Conservation (phyloP, 2,329 filamentous ascomycete genomes). For the Elsinoe arachidis region DNA sequence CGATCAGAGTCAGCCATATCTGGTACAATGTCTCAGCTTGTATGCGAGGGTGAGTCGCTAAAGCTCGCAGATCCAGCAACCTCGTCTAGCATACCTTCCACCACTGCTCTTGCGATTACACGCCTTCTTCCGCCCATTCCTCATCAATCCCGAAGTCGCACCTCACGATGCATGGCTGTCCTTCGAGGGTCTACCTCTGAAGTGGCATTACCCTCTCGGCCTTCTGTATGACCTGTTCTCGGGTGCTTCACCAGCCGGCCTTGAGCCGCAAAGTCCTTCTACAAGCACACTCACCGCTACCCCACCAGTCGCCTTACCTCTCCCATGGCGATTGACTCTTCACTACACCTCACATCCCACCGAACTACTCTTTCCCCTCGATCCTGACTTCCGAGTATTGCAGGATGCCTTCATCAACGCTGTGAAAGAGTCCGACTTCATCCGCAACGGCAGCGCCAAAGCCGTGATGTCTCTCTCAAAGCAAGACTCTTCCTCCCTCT, state of each 20-base stretch:
- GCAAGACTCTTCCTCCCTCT: slow-evolving; percentile 72
- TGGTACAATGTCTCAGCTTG: slow-evolving; percentile 35
- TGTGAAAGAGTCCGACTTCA: slow-evolving; percentile 74
- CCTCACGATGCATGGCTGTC: slow-evolving; percentile 54
- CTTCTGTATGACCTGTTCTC: slow-evolving; percentile 62
- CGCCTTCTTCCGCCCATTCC: slow-evolving; percentile 49
- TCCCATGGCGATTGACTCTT: slow-evolving; percentile 57
- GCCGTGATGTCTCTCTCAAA: slow-evolving; percentile 84
- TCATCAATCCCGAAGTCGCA: slow-evolving; percentile 50
- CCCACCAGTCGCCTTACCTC: slow-evolving; percentile 19
- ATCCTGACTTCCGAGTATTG: slow-evolving; percentile 46
- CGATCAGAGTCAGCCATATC: slow-evolving; percentile 51
- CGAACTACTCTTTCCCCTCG: slow-evolving; percentile 50
- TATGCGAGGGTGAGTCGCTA: not conserved
- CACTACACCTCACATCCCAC: slow-evolving; percentile 52
- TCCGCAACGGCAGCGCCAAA: slow-evolving; percentile 79
- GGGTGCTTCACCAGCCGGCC: slow-evolving; percentile 39
- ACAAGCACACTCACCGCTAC: not conserved
- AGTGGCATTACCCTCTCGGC: slow-evolving; percentile 64
- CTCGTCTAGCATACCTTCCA: slow-evolving; percentile 60
- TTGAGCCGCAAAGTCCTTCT: not conserved
- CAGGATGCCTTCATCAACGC: slow-evolving; percentile 61
- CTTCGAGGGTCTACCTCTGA: slow-evolving; percentile 58
- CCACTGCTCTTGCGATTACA: slow-evolving; percentile 55
- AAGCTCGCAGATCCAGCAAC: slow-evolving; percentile 46